Percentiles rank a stretch among this genome's conserved stretches.
phyloP scores from a whole-genome alignment of 2,329 filamentous ascomycete species.

The Xylaria sp. region DNA sequence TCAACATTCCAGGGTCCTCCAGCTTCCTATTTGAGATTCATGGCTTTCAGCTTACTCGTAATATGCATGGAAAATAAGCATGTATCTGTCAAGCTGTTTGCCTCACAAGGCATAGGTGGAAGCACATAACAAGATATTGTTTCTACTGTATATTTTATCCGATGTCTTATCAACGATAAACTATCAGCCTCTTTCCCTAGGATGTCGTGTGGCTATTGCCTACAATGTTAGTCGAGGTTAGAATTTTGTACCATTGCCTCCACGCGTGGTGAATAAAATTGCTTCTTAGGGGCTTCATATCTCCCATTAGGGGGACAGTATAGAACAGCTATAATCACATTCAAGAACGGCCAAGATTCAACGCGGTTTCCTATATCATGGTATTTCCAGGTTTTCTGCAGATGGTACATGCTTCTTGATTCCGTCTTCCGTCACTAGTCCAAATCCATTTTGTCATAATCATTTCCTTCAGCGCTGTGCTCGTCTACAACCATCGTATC shows the following conservation, averaged over 20 bases:
- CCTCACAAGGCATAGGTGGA: neutral
- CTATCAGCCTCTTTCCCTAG: too few relatives aligned
- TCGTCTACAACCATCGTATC: neutral
- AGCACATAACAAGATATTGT: neutral
- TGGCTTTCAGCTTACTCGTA: neutral
- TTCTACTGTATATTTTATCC: neutral
- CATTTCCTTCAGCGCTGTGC: neutral
- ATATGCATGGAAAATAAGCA: neutral
- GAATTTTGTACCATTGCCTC: too few relatives aligned
- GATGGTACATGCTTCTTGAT: neutral
- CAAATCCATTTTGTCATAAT: neutral
- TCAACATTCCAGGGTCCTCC: neutral
- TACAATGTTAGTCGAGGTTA: too few relatives aligned
- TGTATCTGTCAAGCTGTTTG: neutral
- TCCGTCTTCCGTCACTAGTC: neutral
- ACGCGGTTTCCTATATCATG: too few relatives aligned
- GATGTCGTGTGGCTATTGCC: too few relatives aligned
- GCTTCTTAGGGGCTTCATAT: too few relatives aligned
- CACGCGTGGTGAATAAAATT: too few relatives aligned
- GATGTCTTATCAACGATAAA: neutral
- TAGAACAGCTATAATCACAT: too few relatives aligned
- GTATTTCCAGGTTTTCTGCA: too few relatives aligned
- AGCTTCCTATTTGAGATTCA: neutral
- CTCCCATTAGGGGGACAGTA: too few relatives aligned
- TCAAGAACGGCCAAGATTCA: too few relatives aligned